Percentiles rank a stretch among this genome's conserved stretches.
Evolutionary conservation across 192 early-diverging fungal genomes (phyloP).

Genomic region (Diversispora epigaea): DNA sequence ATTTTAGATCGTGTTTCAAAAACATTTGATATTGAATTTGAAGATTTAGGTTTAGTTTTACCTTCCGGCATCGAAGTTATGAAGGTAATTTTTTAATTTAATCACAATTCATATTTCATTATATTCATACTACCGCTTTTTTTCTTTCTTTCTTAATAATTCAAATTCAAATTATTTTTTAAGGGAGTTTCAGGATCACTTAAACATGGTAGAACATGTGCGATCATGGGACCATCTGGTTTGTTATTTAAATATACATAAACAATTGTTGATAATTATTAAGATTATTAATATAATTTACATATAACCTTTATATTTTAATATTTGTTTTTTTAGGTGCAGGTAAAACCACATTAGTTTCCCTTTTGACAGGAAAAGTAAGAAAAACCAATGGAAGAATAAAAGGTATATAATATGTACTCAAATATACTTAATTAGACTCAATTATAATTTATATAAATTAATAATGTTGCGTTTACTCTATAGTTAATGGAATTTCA

Average conservation of each 20-base stretch:
- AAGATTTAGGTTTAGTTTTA: constrained; percentile 39
- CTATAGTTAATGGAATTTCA: constrained; percentile 58
- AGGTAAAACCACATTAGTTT: constrained; percentile 63
- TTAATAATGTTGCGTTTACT: no score
- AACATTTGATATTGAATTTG: constrained; percentile 60
- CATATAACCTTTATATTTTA: not conserved
- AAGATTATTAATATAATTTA: not conserved
- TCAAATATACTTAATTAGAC: not conserved
- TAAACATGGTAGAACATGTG: constrained; percentile 52
- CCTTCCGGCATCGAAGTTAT: constrained; percentile 52
- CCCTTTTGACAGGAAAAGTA: constrained; percentile 64
- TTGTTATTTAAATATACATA: not conserved
- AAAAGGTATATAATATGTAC: constrained; percentile 8
- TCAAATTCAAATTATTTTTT: no score
- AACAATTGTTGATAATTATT: no score
- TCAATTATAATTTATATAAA: not conserved
- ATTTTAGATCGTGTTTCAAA: constrained; percentile 34
- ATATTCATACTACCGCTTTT: not conserved
- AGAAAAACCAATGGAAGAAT: constrained; percentile 53
- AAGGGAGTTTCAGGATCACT: constrained; percentile 58
- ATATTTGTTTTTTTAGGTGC: constrained; percentile 35
- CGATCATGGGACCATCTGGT: constrained; percentile 58
- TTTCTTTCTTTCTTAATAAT: not conserved
- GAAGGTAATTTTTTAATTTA: constrained; percentile 31
- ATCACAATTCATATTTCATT: not conserved